Percentiles rank a stretch among this genome's conserved stretches.
These are phyloP conservation scores for Haplographium delicatum DNA, from an alignment of 495 filamentous ascomycete genomes.

Conservation along the genomic window DNA sequence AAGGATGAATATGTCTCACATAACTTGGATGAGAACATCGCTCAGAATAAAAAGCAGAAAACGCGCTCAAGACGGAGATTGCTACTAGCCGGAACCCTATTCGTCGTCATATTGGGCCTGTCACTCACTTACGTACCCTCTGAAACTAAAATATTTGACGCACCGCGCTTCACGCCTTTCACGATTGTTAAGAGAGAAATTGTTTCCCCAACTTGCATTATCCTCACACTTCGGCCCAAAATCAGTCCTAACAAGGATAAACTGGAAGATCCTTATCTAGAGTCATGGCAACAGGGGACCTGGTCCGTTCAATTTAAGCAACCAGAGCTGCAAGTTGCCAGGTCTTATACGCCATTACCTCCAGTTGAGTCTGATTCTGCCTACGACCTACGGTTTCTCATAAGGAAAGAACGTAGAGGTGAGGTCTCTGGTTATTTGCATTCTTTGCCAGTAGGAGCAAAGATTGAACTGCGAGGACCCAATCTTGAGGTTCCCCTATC, in stretches of 20 bases:
- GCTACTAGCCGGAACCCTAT: too few species aligned
- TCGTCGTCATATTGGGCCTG: too few species aligned
- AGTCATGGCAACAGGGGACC: conserved; percentile 53
- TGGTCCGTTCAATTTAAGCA: conserved; percentile 93
- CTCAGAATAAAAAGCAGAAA: too few species aligned
- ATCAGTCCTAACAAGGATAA: conserved; percentile 24
- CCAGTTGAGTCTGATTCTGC: conserved; percentile 26
- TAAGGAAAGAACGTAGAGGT: conserved; percentile 48
- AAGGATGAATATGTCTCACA: too few species aligned
- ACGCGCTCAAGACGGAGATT: too few species aligned
- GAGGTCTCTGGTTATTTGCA: conserved; percentile 53
- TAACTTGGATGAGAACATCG: too few species aligned
- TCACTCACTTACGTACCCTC: too few species aligned
- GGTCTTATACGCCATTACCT: conserved; percentile 86
- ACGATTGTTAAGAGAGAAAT: conserved; percentile 58
- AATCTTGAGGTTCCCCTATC: conserved; percentile 61
- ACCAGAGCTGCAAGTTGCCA: conserved; percentile 81
- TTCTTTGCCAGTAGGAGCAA: conserved; percentile 50
- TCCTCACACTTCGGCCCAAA: conserved; percentile 61
- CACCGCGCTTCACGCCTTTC: conserved; percentile 52
- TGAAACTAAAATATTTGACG: conserved; percentile 34
- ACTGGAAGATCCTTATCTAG: conserved; percentile 35
- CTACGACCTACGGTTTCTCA: conserved; percentile 46
- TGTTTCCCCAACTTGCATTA: conserved; percentile 68
- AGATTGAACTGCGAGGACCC: conserved; percentile 73